These are phyloP conservation scores for Aspergillus sp. DNA, from an alignment of 2,329 filamentous ascomycete genomes.

Conservation along the genomic window DNA sequence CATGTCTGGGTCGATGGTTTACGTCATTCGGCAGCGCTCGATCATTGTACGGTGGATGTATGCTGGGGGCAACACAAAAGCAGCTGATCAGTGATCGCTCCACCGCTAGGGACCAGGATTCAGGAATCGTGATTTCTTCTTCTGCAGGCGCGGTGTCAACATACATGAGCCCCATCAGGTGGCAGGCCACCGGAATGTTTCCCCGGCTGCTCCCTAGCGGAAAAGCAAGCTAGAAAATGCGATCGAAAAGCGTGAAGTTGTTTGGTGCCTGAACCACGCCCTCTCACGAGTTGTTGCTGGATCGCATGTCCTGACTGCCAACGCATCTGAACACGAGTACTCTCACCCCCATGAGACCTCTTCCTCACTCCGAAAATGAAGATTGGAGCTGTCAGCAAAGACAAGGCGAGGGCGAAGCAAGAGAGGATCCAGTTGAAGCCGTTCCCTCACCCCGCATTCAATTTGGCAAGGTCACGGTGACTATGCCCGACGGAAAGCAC, in stretches of 20 bases:
- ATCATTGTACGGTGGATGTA: neutral
- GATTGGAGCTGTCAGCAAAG: constrained; percentile 4
- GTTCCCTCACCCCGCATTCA: constrained; percentile 33
- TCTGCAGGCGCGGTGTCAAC: constrained; percentile 13
- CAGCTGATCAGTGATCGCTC: constrained; percentile 10
- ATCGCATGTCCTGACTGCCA: constrained; percentile 9
- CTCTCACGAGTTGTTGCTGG: neutral
- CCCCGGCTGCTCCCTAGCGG: constrained; percentile 11
- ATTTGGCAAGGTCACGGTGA: constrained; percentile 7
- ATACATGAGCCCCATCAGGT: constrained; percentile 19
- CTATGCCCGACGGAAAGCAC: neutral
- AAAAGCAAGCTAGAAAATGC: constrained; percentile 4
- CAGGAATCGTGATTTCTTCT: constrained; percentile 13
- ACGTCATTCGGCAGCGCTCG: constrained; percentile 15
- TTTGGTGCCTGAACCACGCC: neutral
- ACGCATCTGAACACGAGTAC: constrained; percentile 2
- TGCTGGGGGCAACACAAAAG: constrained; percentile 3
- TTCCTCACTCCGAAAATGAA: neutral
- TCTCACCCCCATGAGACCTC: neutral
- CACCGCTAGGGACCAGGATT: constrained; percentile 13
- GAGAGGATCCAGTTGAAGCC: constrained; percentile 30
- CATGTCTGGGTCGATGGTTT: constrained; percentile 11
- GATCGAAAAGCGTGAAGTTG: neutral
- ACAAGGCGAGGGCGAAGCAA: neutral
- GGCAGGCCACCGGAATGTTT: constrained; percentile 15